Base-by-base conservation (phyloP, 352 stramenopile species). In the Pythium sukuiense region DNA sequence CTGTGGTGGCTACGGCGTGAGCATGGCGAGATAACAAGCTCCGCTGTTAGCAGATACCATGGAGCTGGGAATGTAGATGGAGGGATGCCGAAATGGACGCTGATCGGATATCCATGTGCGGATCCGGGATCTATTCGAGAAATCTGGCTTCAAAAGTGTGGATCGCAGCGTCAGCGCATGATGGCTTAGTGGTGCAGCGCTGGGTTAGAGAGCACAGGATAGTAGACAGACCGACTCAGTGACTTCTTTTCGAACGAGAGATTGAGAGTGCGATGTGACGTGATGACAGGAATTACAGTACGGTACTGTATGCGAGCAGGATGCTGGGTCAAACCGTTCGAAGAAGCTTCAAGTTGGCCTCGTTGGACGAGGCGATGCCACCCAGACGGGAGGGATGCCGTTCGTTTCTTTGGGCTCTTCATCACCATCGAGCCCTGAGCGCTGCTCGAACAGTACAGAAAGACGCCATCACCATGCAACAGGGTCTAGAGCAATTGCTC, bases 161-260 rank as follows among this genome's bases (percentile, higher is more conserved):
- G 32, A 35, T 35, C 32, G 32, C 8, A 35, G 32, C 32, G 32
- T 35, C 8, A 35, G 32, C 32, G 32, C 8, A 9, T 9, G 32
- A 35, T 35, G 32, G 5, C 8, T 35, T 24, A 24, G 20, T 24
- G 20, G 20, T 24, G 20, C 20, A 24, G 0, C 20, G 20, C 20
- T 24, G 20, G 20, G 20, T 24, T 20, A 50, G 18, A 30, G 43
- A 50, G 43, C n/a, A 20, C 39, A 18, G 41, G 16, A 26, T 14
- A 52, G 45, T 30, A 29, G 45, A 30, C 45, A 52, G 41, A 26
- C 45, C 4, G n/a, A 24, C 6, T 52, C 45, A 30, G 37, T 52
- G 45, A 52, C 45, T 52, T 52, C 45, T 18, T 52, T 50, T 52
- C 45, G 30, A 20, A 52, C 45, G 45, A 52, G 45, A 4, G 45